Base-by-base conservation (phyloP, 2,329 filamentous ascomycete species). In the Fusarium burgessii region DNA sequence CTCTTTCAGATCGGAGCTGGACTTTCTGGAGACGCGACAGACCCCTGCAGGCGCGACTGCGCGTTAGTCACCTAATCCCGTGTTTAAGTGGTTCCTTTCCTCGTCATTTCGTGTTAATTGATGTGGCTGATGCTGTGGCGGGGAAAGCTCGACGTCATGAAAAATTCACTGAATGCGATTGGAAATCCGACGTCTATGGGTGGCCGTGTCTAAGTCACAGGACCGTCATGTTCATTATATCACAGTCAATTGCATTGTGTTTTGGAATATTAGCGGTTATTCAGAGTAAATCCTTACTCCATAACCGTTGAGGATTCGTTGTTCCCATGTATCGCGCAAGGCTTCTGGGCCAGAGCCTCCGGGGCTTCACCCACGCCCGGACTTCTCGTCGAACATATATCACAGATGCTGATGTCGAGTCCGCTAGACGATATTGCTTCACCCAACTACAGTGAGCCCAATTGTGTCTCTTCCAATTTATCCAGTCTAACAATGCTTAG, bases 341-440 rank as follows among this genome's bases (percentile, higher is more conserved):
- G 66, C 61, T 78, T 58, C 49, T 80, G 59, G 76, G 80, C 74
- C 77, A 80, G 78, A 79, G 79, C 78, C 78, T 85, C 60, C 78
- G 76, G 69, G 78, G 79, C 78, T 79, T 83, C 52, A 72, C 72
- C 61, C 60, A 60, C 50, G 72, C 72, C 61, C 71, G 73, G 40
- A 59, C 71, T 36, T 68, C 58, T 63, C 73, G 80, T 50, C 83
- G 86, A 58, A 79, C 79, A 62, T 84, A 86, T 55, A 82, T 84
- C 58, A 87, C 85, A 5, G 83, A 87, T 36, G 80, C 82, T 29
- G 87, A 89, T 42, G 79, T 89, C 51, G 82, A 82, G 40, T 84
- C 86, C 62, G 87, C 88, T 23, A 82, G 87, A 58, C 80, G 81
- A 56, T 89, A 89, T 75, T 90, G 88, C 77, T 72, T 84, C 29